Evolutionary conservation across 176 grass and related monocot genomes (phyloP), one percentile per base, ranked within the genome.

Genomic region (Zizania latifolia): DNA sequence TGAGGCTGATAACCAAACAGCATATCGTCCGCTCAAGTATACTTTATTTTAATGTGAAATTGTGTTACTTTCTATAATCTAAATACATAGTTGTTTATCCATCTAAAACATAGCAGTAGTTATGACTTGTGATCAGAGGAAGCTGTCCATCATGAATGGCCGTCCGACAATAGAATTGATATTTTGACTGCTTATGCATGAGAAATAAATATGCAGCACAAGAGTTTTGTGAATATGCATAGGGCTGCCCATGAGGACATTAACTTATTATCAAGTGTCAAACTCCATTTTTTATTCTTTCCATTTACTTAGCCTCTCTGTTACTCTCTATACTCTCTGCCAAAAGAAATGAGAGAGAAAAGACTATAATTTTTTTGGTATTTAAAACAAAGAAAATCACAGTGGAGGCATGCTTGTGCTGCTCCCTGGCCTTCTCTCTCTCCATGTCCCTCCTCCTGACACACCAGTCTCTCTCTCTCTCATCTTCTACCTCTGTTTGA

Each of bases 381-480:
- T 11, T 54, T 23, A n/a, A 55, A 59, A 50, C 22, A 53, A 74
- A 32, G 36, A 32, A 70, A 50, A 81, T 66, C 27, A 27, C 13
- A 75, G 44, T 85, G 74, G 30, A 44, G 70, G 27, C 72, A 78
- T 17, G 53, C 58, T 44, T 12, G 50, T 32, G 40, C 15, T 78
- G 31, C 71, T 72, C 29, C 35, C 69, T 54, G 44, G 23, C 63
- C 63, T 72, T 35, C 38, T 22, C 56, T 30, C 31, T 67, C 81
- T 72, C 36, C 80, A 54, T 78, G 53, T 21, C 36, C 58, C 48
- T 83, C 65, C 62, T 55, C 78, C 85, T 91, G 88, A 94, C 92
- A 94, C 65, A 43, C 58, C 61, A 75, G 10, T 36, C 38, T 82
- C 56, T 76, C 69, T 68, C 58, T 77, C 40, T 57, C 78, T 71